Conservation (phyloP, 116 monocot species). For the Thalassia testudinum region DNA sequence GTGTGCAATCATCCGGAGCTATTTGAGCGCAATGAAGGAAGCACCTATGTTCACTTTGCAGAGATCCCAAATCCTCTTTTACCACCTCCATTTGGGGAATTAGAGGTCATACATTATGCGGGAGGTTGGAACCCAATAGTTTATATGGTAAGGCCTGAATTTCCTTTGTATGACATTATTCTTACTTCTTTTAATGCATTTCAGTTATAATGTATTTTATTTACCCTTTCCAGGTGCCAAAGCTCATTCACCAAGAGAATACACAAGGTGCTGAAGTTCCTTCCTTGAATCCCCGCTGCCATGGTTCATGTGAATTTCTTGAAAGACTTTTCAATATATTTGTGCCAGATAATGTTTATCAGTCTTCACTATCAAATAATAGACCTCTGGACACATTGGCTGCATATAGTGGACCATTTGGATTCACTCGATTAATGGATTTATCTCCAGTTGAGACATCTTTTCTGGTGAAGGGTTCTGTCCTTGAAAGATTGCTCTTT, state of each 20-base stretch:
- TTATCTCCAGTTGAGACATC: conserved; percentile 66
- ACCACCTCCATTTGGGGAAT: conserved; percentile 75
- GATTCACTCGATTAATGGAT: conserved; percentile 72
- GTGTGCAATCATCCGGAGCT: conserved; percentile 99
- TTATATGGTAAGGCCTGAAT: conserved; percentile 39
- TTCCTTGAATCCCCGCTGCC: conserved; percentile 13
- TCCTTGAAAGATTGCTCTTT: conserved; percentile 59
- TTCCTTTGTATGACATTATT: background rate
- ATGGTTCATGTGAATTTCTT: conserved; percentile 18
- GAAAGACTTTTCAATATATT: conserved; percentile 65
- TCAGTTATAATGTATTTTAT: background rate
- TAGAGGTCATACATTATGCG: conserved; percentile 56
- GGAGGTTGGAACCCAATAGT: conserved; percentile 76
- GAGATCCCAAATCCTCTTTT: conserved; percentile 74
- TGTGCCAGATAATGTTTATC: conserved; percentile 40
- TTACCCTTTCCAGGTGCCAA: conserved; percentile 48
- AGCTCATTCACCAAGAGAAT: conserved; percentile 54
- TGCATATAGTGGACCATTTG: conserved; percentile 40
- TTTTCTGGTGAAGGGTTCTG: conserved; percentile 57
- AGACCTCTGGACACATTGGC: conserved; percentile 5
- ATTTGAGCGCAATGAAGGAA: conserved; percentile 98
- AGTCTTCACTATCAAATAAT: conserved; percentile 26
- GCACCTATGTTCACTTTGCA: conserved; percentile 75
- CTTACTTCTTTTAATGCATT: background rate
- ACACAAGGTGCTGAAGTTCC: conserved; percentile 19